Evolutionary conservation across 2,329 filamentous ascomycete species (phyloP), one percentile per base, ranked within the genome.

Genomic region (Coniochaeta pulveracea): DNA sequence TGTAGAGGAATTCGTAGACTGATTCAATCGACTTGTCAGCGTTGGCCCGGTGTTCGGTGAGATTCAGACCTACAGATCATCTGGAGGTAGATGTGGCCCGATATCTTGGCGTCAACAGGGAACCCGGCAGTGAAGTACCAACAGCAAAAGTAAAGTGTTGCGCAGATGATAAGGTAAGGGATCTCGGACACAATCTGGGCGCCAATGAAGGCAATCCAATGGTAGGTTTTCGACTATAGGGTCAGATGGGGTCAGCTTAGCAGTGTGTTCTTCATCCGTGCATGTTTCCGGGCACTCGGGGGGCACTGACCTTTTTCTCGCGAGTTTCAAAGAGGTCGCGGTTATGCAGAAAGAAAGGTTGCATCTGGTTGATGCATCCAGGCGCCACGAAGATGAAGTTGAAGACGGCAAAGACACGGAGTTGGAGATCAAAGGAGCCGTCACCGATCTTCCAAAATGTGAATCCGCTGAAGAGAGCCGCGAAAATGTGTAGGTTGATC

Each of bases 71-170:
- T 27, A 27, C 25, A 27, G 25, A 14, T 27, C 25, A 27, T 27
- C 25, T 27, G 25, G 17, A 89, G 58, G 59, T 81, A 89, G 10
- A 80, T 71, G 51, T 88, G 89, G 10, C 83, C 84, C 0, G 80
- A 71, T 0, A 72, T 72, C 2, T 66, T 65, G 21, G 72, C 69
- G 39, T 80, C 72, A 0, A 65, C 66, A 0, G 83, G 80, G 2
- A 88, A 60, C 0, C 84, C 83, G 1, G 77, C 71, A 1, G 82
- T 72, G 52, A 71, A 89, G 57, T 89, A 80, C 76, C 75, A 81
- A 44, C 71, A 72, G 40, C 66, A 56, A 47, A 66, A 83, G 56
- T 79, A 83, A 15, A 83, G 49, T 0, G 66, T 72, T 0, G 75
- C 80, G 1, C 75, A 72, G 4, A 83, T 49, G 10, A 85, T 57